Conservation (phyloP, 23 red algal species). For the Gracilaria vermiculophylla region DNA sequence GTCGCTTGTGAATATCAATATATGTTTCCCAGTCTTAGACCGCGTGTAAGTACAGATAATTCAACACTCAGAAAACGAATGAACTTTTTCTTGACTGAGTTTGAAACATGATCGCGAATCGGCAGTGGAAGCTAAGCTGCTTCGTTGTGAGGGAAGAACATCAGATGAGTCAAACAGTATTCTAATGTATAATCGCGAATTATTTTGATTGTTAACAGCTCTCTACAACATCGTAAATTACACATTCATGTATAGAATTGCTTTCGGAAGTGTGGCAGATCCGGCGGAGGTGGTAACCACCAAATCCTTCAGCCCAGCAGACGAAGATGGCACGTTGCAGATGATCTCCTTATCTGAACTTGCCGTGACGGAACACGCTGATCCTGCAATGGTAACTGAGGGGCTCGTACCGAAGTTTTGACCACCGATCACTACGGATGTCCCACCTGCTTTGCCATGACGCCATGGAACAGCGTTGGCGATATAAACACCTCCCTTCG, state of each 20-base stretch:
- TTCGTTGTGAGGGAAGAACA: no score
- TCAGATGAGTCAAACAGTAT: no score
- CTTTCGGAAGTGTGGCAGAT: background rate
- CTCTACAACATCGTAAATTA: no score
- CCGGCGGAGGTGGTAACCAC: constrained; percentile 13
- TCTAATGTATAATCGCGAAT: no score
- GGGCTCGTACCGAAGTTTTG: background rate
- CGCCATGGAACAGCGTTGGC: background rate
- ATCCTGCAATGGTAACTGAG: constrained; percentile 9
- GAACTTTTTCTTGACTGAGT: no score
- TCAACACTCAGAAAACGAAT: no score
- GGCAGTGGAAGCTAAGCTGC: no score
- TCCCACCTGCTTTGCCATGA: constrained; percentile 30
- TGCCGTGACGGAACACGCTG: background rate
- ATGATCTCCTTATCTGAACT: constrained; percentile 32
- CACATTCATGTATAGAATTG: constrained; percentile 51
- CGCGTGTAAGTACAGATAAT: no score
- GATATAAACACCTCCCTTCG: constrained; percentile 2
- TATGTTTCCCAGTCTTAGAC: no score
- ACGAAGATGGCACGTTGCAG: constrained; percentile 40
- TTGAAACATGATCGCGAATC: no score
- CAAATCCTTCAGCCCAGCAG: constrained; percentile 25
- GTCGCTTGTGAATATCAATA: no score
- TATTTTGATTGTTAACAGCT: no score
- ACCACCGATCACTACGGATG: constrained; percentile 1